These are phyloP conservation scores for Nakazawaea ambrosiae DNA, from an alignment of 805 yeast species.

Conservation along the genomic window DNA sequence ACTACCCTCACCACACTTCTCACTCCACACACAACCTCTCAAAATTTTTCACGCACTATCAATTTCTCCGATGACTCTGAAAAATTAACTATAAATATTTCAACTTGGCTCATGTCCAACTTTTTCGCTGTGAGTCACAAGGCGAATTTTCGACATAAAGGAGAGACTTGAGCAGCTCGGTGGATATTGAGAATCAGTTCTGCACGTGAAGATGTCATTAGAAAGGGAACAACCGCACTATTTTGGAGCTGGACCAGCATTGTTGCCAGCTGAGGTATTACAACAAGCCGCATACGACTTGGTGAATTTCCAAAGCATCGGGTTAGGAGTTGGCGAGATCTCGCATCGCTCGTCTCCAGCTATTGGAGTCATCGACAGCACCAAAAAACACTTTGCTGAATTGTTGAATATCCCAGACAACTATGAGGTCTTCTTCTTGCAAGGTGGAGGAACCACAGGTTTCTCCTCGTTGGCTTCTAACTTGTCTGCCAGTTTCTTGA, in stretches of 20 bases:
- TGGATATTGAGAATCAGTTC: too few relatives aligned
- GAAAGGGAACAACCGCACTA: conserved; percentile 70
- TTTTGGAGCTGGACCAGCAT: conserved; percentile 99
- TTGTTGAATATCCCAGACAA: conserved; percentile 79
- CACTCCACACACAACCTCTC: too few relatives aligned
- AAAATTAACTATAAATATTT: too few relatives aligned
- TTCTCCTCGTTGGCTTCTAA: conserved; percentile 85
- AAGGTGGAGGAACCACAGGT: conserved; percentile 98
- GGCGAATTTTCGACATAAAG: neutral
- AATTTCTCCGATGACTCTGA: too few relatives aligned
- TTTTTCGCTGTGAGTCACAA: neutral
- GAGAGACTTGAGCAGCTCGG: too few relatives aligned
- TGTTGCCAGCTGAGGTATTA: conserved; percentile 75
- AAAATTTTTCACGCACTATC: too few relatives aligned
- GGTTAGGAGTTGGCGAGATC: conserved; percentile 91
- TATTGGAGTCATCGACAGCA: conserved; percentile 61
- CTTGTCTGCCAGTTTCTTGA: conserved; percentile 59
- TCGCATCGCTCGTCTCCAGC: conserved; percentile 93
- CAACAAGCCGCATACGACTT: conserved; percentile 85
- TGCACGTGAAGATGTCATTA: conserved; percentile 25
- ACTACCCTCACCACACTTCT: too few relatives aligned
- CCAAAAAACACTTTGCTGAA: conserved; percentile 60
- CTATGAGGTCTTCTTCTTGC: conserved; percentile 90
- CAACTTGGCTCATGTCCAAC: neutral
- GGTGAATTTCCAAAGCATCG: conserved; percentile 58